These are phyloP conservation scores for Penicillium coprophilum DNA, from an alignment of 495 filamentous ascomycete species.

Conservation along the genomic window DNA sequence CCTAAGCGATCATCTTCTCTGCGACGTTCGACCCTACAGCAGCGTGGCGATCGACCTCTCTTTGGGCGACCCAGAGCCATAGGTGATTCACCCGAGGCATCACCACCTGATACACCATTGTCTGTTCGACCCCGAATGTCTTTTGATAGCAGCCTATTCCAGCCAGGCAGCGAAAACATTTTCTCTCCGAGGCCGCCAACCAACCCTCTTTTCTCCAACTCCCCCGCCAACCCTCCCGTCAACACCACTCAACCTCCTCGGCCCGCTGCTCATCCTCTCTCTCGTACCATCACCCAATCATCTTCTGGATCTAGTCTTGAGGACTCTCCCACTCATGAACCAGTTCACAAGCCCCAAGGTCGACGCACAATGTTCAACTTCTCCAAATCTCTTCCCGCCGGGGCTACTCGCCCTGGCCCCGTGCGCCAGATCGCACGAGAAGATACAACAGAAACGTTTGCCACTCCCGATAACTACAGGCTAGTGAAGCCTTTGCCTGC, in stretches of 20 bases:
- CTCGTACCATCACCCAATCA: conserved; percentile 77
- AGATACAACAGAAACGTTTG: conserved; percentile 57
- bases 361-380: conserved; percentile 63
- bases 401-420: conserved; percentile 53
- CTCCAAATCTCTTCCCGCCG: conserved; percentile 75
- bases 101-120: conserved; percentile 33
- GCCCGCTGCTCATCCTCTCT: conserved; percentile 74
- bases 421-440: conserved; percentile 41
- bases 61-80: conserved; percentile 48
- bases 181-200: conserved; percentile 50
- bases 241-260: conserved; percentile 40
- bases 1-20: conserved; percentile 64
- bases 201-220: conserved; percentile 36
- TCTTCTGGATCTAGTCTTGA: conserved; percentile 79
- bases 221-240: conserved; percentile 21
- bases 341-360: conserved; percentile 52
- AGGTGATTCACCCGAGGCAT: conserved; percentile 33
- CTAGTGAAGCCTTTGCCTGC: conserved; percentile 77
- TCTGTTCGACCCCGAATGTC: conserved; percentile 69
- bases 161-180: conserved; percentile 59
- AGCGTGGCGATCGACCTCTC: conserved; percentile 66
- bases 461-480: conserved; percentile 83
- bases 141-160: conserved; percentile 67
- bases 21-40: conserved; percentile 82
- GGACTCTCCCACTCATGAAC: conserved; percentile 71